Percentiles rank a stretch among this genome's conserved stretches.
These are phyloP conservation scores for Fusarium protoensiforme DNA, from an alignment of 2,329 filamentous ascomycete species.

Conservation along the genomic window DNA sequence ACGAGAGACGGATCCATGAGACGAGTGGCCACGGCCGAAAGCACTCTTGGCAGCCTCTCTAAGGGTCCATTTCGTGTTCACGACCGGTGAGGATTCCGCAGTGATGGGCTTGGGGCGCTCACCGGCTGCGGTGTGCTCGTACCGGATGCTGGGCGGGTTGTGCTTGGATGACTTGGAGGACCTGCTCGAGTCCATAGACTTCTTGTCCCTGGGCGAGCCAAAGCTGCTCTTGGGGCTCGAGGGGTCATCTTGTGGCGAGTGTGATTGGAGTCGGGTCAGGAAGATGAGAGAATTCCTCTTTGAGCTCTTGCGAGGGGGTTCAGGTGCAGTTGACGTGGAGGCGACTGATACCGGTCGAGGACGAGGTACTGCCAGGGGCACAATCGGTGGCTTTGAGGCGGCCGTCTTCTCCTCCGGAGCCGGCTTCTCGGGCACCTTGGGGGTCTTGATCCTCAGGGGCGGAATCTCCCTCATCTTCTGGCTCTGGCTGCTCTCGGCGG, in stretches of 20 bases:
- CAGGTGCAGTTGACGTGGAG: constrained; percentile 19
- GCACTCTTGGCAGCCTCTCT: constrained; percentile 50
- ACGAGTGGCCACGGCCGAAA: constrained; percentile 38
- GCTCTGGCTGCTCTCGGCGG: constrained; percentile 13
- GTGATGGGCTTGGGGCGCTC: constrained; percentile 35
- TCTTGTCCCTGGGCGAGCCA: background rate
- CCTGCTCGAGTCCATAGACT: constrained; percentile 8
- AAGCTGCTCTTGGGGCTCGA: constrained; percentile 22
- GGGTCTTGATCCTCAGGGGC: background rate
- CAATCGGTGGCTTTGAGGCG: constrained; percentile 14
- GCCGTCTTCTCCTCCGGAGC: constrained; percentile 25
- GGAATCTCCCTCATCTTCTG: constrained; percentile 8
- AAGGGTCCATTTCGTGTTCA: constrained; percentile 46
- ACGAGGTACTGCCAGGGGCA: constrained; percentile 9
- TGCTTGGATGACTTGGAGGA: constrained; percentile 21
- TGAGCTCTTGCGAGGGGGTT: constrained; percentile 39
- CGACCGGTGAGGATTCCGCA: constrained; percentile 21
- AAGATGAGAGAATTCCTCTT: constrained; percentile 36
- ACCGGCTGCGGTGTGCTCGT: constrained; percentile 39
- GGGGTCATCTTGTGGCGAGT: constrained; percentile 14
- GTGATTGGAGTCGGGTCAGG: constrained; percentile 21
- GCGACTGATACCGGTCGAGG: constrained; percentile 23
- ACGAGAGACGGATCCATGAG: constrained; percentile 16
- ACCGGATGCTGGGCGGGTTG: constrained; percentile 44
- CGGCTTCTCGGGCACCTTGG: background rate